A percentile compares a stretch with the other conserved stretches of the same genome.
Evolutionary conservation across 192 early-diverging fungal species (phyloP).

Genomic region (Bifiguratus adelaidae): DNA sequence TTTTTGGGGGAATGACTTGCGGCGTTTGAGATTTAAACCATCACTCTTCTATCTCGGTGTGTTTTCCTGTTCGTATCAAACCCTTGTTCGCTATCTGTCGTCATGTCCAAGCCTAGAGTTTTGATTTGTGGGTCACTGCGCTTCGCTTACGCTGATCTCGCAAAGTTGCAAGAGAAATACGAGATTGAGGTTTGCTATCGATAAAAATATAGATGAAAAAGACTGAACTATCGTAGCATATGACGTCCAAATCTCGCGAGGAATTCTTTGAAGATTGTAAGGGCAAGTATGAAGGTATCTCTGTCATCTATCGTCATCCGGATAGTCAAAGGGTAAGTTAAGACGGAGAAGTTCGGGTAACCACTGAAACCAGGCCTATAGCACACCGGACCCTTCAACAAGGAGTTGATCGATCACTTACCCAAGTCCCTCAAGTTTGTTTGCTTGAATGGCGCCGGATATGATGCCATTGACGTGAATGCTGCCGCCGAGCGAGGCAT

Average conservation of each 20-base stretch:
- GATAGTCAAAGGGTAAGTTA: slow-evolving; percentile 2
- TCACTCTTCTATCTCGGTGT: too few species aligned
- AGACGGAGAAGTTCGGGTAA: neutral
- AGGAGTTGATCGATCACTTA: slow-evolving; percentile 14
- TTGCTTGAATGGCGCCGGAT: slow-evolving; percentile 21
- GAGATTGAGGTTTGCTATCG: neutral
- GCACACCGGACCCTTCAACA: slow-evolving; percentile 22
- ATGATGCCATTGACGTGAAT: slow-evolving; percentile 23
- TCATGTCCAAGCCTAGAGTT: slow-evolving; percentile 1
- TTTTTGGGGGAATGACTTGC: too few species aligned
- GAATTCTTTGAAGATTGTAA: slow-evolving; percentile 16
- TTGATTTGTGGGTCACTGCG: slow-evolving; percentile 14
- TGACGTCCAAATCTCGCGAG: slow-evolving; percentile 11
- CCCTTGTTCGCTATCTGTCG: neutral
- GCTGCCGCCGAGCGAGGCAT: slow-evolving; percentile 17
- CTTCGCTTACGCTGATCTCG: slow-evolving; percentile 9
- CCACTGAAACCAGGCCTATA: neutral
- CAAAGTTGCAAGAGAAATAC: slow-evolving; percentile 5
- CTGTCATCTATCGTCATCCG: slow-evolving; percentile 7
- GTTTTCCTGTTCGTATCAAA: too few species aligned
- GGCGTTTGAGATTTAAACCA: too few species aligned
- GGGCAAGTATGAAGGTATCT: slow-evolving; percentile 12
- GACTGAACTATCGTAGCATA: neutral
- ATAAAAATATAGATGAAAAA: neutral
- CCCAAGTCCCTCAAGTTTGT: slow-evolving; percentile 16